Base-by-base conservation (phyloP, 306 rosid species). In the Glycine tomentella region DNA sequence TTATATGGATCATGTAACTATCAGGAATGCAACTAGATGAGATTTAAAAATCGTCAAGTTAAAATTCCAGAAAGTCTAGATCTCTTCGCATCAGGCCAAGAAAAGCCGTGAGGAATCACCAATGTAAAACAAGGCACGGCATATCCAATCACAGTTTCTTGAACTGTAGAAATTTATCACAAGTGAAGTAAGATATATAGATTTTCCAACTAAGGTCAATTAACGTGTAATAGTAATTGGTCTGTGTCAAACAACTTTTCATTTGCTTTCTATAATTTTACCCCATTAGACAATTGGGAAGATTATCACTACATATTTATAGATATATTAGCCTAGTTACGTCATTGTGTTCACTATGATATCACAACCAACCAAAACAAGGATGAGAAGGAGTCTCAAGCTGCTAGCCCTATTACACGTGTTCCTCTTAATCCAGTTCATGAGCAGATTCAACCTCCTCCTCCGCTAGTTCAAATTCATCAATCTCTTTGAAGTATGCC, bases 401-500 rank as follows among this genome's bases (percentile, higher is more conserved):
- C 64, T 51, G 68, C 63, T 40, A 71, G 51, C 1, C 20, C 20
- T 20, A 20, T 20, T 20, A 20, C 20, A 20, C 20, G 20, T 20
- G 20, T 20, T 72, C 40, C 71, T 58, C 84, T 53, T 71, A 89
- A n/a, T 92, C 94, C 62, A 87, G 81, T 72, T 89, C 89, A 45
- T 59, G 65, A 65, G 20, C 63, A 61, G 90, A 87, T 49, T 88
- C 87, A 73, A 87, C 92, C 83, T 87, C 98, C 84, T 94, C 98
- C 51, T 78, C 94, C 5, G 78, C 69, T 34, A 94, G 87, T 75
- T 90, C 80, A 74, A 86, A 92, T 80, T 89, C 88, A 84, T 94
- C 95, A 8, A 94, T 77, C 87, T 92, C 97, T 57, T 86, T 89
- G 78, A 82, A 91, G 80, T 92, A 92, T 0, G 97, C 92, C 50